Evolutionary conservation across 2,329 filamentous ascomycete genomes (phyloP).

Genomic region (Diaporthe nobilis): DNA sequence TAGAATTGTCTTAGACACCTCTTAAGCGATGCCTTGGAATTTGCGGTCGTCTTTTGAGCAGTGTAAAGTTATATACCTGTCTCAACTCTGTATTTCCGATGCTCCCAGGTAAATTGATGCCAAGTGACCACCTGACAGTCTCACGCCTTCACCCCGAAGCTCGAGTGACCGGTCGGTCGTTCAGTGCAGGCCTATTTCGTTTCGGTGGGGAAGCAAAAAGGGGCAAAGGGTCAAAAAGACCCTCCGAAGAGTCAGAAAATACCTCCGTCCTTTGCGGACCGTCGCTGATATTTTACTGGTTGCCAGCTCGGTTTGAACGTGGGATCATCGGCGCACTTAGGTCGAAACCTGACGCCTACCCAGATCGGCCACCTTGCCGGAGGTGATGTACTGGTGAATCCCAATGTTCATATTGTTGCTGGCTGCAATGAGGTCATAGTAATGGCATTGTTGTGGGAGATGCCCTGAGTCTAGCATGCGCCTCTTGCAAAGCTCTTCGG

Average conservation of each 20-base stretch:
- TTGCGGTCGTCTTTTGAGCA: no score
- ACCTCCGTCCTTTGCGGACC: constrained; percentile 25
- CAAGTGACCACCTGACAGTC: background rate
- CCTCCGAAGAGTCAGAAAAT: constrained; percentile 32
- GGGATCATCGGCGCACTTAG: background rate
- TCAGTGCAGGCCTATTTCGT: background rate
- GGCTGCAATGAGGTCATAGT: background rate
- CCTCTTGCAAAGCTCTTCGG: background rate
- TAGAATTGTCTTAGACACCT: no score
- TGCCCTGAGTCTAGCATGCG: background rate
- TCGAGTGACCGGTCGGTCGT: background rate
- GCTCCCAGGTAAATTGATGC: background rate
- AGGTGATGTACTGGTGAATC: background rate
- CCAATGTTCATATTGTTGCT: background rate
- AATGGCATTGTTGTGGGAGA: background rate
- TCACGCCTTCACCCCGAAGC: background rate
- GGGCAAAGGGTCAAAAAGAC: constrained; percentile 1
- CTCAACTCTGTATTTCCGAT: background rate
- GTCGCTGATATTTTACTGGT: constrained; percentile 23
- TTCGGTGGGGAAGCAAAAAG: background rate
- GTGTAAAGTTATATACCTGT: no score
- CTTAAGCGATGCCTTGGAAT: no score
- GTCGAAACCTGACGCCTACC: constrained; percentile 18
- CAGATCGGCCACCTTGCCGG: background rate
- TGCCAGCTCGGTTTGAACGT: background rate